Percentiles rank a stretch among this genome's conserved stretches.
phyloP scores from a whole-genome alignment of 345 rosid species.

The Rhodamnia rubescens region DNA sequence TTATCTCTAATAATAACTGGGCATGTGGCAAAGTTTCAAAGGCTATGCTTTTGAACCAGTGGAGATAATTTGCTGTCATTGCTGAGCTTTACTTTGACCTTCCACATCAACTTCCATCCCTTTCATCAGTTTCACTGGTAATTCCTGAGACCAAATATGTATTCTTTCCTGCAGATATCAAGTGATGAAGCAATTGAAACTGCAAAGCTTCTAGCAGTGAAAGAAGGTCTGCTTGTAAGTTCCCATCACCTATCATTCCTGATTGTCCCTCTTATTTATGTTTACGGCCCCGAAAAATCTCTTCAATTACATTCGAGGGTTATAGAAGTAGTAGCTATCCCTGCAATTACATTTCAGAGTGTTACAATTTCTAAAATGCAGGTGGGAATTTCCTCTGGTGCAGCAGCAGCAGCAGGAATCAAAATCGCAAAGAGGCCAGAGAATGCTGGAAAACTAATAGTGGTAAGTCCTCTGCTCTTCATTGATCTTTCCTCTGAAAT shows the following conservation, averaged over 20 bases:
- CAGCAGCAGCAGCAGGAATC: slow-evolving; percentile 72
- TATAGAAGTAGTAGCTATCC: not conserved
- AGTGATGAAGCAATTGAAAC: slow-evolving; percentile 81
- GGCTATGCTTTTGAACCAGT: not conserved
- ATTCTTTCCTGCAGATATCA: slow-evolving; percentile 31
- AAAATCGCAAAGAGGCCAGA: slow-evolving; percentile 74
- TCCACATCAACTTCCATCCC: not conserved
- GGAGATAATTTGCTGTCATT: not conserved
- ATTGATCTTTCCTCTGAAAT: not conserved
- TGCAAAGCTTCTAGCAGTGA: slow-evolving; percentile 60
- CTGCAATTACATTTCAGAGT: not conserved
- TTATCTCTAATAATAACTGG: not conserved
- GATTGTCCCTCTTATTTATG: not conserved
- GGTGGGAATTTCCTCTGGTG: slow-evolving; percentile 97
- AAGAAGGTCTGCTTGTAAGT: slow-evolving; percentile 85
- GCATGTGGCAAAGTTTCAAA: not conserved
- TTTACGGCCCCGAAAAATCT: not conserved
- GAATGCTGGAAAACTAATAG: slow-evolving; percentile 78
- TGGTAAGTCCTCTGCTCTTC: slow-evolving; percentile 28
- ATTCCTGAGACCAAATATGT: not conserved
- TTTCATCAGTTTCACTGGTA: not conserved
- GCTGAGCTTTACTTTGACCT: not conserved
- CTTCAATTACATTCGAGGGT: not conserved
- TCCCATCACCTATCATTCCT: not conserved
- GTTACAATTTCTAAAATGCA: slow-evolving; percentile 4